These are phyloP conservation scores for Gossypium mustelinum DNA, from an alignment of 345 rosid genomes.

Conservation along the genomic window DNA sequence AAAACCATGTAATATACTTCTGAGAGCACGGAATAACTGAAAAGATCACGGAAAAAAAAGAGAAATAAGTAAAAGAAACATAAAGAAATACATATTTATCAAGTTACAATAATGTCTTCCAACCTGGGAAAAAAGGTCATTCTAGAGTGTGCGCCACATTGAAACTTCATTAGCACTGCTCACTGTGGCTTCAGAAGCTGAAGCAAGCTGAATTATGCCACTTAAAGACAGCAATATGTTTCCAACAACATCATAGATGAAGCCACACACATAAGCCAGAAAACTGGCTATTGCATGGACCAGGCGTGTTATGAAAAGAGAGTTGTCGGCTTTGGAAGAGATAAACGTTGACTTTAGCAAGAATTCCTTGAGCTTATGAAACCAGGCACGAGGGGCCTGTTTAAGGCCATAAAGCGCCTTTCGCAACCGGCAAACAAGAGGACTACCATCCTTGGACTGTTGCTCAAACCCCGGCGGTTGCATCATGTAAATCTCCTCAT, in stretches of 20 bases:
- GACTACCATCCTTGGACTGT: too few species aligned
- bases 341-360: too few species aligned
- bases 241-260: constrained; percentile 38
- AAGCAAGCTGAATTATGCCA: constrained; percentile 49
- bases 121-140: constrained; percentile 95
- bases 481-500: too few species aligned
- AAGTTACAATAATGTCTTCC: constrained; percentile 4
- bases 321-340: too few species aligned
- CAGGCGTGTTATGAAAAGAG: background rate
- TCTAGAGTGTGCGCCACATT: constrained; percentile 89
- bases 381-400: too few species aligned
- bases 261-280: constrained; percentile 41
- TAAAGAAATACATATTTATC: background rate
- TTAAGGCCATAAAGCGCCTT: too few species aligned
- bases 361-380: too few species aligned
- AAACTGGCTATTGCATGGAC: constrained; percentile 47
- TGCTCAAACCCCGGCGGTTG: too few species aligned
- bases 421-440: too few species aligned
- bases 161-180: constrained; percentile 64
- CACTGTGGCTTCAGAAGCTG: constrained; percentile 58
- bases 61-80: constrained; percentile 12
- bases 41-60: constrained; percentile 10
- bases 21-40: constrained; percentile 90
- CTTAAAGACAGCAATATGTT: constrained; percentile 55
- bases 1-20: constrained; percentile 83